These are phyloP conservation scores for Aspergillus uvarum DNA, from an alignment of 2,329 filamentous ascomycete species.

Conservation along the genomic window DNA sequence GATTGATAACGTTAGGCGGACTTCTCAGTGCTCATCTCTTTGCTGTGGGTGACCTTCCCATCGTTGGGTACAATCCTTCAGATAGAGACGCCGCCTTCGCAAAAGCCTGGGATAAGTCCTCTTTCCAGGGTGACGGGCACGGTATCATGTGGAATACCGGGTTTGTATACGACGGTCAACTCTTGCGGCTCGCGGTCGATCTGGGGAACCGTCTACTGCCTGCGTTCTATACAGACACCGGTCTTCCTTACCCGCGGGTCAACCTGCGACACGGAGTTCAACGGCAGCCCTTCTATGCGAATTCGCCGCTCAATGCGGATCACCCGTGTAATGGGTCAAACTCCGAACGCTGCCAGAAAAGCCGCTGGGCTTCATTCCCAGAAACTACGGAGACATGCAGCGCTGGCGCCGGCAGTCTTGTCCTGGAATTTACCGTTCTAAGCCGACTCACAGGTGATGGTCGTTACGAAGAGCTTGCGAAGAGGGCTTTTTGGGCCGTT, in stretches of 20 bases:
- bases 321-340: constrained; percentile 46
- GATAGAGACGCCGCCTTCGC: constrained; percentile 39
- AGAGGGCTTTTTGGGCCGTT: constrained; percentile 95
- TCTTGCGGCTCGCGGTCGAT: constrained; percentile 85
- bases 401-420: constrained; percentile 91
- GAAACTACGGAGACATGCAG: constrained; percentile 97
- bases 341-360: constrained; percentile 45
- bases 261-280: constrained; percentile 81
- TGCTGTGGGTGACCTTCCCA: constrained; percentile 84
- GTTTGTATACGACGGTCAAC: constrained; percentile 82
- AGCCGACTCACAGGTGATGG: constrained; percentile 82
- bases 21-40: constrained; percentile 92
- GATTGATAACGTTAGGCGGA: constrained; percentile 56
- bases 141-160: constrained; percentile 71
- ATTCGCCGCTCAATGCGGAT: constrained; percentile 70
- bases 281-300: constrained; percentile 72
- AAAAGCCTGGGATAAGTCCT: constrained; percentile 42
- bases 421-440: constrained; percentile 88
- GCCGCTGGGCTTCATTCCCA: constrained; percentile 30
- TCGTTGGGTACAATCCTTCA: constrained; percentile 68
- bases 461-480: constrained; percentile 85
- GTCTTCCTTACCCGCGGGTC: constrained; percentile 90
- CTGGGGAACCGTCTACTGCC: constrained; percentile 80
- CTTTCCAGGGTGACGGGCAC: constrained; percentile 20
- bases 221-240: constrained; percentile 87